phyloP scores from a whole-genome alignment of 1,284 basidiomycete genomes.

The Cystobasidiaceae sp. region DNA sequence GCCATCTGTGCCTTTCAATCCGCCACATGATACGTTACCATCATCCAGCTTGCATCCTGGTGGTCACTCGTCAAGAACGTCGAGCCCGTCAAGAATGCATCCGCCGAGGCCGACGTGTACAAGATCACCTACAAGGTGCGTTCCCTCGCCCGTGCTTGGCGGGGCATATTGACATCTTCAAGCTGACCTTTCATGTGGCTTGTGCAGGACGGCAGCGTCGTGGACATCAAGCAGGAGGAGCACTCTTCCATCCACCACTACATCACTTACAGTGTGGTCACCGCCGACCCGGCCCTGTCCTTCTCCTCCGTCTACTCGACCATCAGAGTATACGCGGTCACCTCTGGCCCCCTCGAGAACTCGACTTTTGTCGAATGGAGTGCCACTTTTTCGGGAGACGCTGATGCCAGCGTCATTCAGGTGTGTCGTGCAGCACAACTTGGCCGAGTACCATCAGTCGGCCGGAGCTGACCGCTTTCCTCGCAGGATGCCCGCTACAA shows the following conservation, averaged over 20 bases:
- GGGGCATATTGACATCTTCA: not conserved
- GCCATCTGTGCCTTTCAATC: not conserved
- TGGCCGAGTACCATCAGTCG: too few relatives aligned
- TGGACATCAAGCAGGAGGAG: conserved; percentile 44
- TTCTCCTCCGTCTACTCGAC: conserved; percentile 43
- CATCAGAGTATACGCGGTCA: conserved; percentile 41
- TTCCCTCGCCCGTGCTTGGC: not conserved
- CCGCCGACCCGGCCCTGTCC: conserved; percentile 40
- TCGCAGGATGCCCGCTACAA: conserved; percentile 43
- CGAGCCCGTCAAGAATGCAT: conserved; percentile 12
- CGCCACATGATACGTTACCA: not conserved
- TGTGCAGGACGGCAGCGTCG: conserved; percentile 20
- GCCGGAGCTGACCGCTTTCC: conserved; percentile 12
- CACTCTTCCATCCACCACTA: conserved; percentile 41
- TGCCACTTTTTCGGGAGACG: conserved; percentile 42
- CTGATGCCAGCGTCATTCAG: conserved; percentile 34
- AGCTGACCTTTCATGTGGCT: too few relatives aligned
- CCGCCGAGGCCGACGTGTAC: conserved; percentile 35
- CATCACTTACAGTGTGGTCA: conserved; percentile 44
- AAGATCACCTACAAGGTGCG: conserved; percentile 39
- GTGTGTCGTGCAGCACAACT: too few relatives aligned
- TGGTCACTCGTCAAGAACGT: conserved; percentile 27
- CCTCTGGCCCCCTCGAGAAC: conserved; percentile 38
- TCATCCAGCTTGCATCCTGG: conserved; percentile 27
- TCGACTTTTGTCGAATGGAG: conserved; percentile 42